phyloP scores from a whole-genome alignment of 163 green algal genomes.

The Prototheca stagnorum region DNA sequence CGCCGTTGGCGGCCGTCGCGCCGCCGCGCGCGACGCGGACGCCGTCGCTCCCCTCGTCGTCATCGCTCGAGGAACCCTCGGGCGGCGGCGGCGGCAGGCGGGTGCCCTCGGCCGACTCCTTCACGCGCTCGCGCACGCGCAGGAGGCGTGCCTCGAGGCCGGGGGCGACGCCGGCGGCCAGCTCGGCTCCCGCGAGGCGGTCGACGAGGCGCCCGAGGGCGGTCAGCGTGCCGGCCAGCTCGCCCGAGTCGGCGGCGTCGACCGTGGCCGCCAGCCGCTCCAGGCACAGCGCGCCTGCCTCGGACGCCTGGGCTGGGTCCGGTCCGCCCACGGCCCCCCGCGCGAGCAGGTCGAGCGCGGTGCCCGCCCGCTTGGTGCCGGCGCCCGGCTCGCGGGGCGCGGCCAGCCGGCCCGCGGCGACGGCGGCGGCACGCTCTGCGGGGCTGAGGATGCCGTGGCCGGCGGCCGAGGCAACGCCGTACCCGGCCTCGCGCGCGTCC shows the following conservation, averaged over 20 bases:
- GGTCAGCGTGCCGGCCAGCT: slow-evolving; percentile 11
- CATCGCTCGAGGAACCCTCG: too few relatives aligned
- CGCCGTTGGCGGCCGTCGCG: slow-evolving; percentile 3
- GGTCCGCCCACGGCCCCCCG: neutral
- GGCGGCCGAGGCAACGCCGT: too few relatives aligned
- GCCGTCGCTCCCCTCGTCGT: too few relatives aligned
- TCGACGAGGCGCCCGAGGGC: slow-evolving; percentile 15
- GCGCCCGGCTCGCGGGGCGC: slow-evolving; percentile 7
- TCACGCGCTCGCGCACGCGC: slow-evolving; percentile 3
- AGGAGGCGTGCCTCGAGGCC: slow-evolving; percentile 7
- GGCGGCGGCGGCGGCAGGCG: too few relatives aligned
- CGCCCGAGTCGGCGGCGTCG: slow-evolving; percentile 4
- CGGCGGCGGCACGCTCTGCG: neutral
- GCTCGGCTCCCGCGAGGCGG: slow-evolving; percentile 13
- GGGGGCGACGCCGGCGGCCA: slow-evolving; percentile 2
- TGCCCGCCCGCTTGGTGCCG: neutral
- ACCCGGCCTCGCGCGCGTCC: too few relatives aligned
- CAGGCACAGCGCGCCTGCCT: slow-evolving; percentile 20
- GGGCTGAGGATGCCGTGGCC: slow-evolving; percentile 8
- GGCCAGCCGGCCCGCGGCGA: neutral
- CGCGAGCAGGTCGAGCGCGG: neutral
- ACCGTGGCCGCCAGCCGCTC: slow-evolving; percentile 16
- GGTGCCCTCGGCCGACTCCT: too few relatives aligned
- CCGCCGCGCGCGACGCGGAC: slow-evolving; percentile 13
- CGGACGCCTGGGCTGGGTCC: slow-evolving; percentile 4